phyloP scores from a whole-genome alignment of 345 rosid genomes.

The Linum tenue region DNA sequence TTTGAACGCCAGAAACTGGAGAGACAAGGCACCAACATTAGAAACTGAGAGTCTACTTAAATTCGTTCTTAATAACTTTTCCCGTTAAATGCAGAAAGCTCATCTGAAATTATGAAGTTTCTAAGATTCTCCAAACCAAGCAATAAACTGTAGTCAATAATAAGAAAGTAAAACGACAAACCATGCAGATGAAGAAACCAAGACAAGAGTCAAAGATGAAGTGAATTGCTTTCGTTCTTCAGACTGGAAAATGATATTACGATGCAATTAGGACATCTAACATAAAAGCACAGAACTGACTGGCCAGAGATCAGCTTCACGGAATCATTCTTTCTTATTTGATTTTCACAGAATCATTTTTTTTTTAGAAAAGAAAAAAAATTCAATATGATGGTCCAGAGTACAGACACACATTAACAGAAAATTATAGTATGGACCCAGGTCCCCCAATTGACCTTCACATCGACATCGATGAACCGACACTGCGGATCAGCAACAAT shows the following conservation, averaged over 20 bases:
- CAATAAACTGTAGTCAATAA: neutral
- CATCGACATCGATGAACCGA: neutral
- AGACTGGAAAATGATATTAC: no score
- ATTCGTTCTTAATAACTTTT: neutral
- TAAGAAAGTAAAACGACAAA: neutral
- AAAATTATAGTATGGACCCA: no score
- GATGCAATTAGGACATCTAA: no score
- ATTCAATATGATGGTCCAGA: neutral
- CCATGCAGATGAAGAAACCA: neutral
- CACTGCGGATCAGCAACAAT: no score
- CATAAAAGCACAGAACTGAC: neutral
- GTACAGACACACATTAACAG: no score
- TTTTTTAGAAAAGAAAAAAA: no score
- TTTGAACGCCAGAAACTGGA: slow-evolving; percentile 45
- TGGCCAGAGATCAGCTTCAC: neutral
- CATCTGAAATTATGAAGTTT: neutral
- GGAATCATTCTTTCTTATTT: no score
- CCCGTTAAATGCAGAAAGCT: neutral
- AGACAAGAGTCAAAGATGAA: neutral
- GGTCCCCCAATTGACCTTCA: neutral
- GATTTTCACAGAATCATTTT: no score
- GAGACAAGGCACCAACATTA: neutral
- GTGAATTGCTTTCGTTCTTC: neutral
- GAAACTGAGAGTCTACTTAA: neutral
- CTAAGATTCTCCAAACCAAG: neutral